These are phyloP conservation scores for Hydnum rufescens DNA, from an alignment of 768 basidiomycete species.

Conservation along the genomic window DNA sequence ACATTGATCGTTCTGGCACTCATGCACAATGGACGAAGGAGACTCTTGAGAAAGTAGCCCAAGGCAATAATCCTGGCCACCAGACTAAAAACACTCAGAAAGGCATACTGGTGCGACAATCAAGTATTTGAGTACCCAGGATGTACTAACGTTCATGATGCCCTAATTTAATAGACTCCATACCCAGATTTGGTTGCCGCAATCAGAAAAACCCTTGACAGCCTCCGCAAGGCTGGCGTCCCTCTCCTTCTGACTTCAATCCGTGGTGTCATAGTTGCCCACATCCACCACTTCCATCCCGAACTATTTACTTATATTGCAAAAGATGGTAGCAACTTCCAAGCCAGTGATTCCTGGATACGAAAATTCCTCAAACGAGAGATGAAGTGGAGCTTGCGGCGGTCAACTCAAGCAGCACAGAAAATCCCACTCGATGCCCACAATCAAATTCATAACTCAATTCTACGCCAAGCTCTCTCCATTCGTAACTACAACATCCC, in stretches of 20 bases:
- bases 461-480: constrained; percentile 14
- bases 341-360: constrained; percentile 16
- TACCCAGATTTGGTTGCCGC: neutral
- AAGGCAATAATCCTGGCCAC: neutral
- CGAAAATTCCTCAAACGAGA: constrained; percentile 12
- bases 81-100: neutral
- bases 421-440: constrained; percentile 19
- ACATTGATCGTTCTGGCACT: neutral
- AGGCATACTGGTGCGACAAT: neutral
- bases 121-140: neutral
- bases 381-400: constrained; percentile 16
- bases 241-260: constrained; percentile 15
- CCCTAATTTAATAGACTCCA: neutral
- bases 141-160: neutral
- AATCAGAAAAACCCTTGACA: neutral
- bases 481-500: constrained; percentile 17
- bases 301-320: constrained; percentile 15
- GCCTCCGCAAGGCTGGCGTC: constrained; percentile 12
- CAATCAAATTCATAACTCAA: constrained; percentile 10
- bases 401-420: constrained; percentile 19
- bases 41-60: neutral
- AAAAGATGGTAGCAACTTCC: constrained; percentile 16
- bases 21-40: neutral
- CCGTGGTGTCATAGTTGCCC: constrained; percentile 17
- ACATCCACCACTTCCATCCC: constrained; percentile 13